A percentile compares a stretch with the other conserved stretches of the same genome.
Evolutionary conservation across 1,284 basidiomycete genomes (phyloP).

Genomic region (Fistulinella cinereoalba): DNA sequence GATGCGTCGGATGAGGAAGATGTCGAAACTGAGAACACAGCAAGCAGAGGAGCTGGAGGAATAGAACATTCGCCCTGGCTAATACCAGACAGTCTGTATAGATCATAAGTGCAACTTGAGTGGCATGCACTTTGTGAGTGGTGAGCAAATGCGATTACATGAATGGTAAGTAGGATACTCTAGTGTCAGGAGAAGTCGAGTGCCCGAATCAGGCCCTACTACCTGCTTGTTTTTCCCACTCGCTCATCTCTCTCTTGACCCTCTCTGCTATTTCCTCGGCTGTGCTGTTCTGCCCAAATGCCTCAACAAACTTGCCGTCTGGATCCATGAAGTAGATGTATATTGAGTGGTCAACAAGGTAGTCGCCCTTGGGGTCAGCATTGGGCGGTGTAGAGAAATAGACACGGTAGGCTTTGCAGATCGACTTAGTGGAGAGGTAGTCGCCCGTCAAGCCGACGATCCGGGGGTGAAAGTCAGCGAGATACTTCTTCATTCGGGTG

Average conservation of each 20-base stretch:
- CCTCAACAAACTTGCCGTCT: conserved; percentile 91
- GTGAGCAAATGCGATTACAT: conserved; percentile 16
- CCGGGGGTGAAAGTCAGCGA: conserved; percentile 86
- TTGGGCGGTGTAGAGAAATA: conserved; percentile 98
- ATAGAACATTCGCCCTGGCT: conserved; percentile 24
- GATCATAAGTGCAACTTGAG: background rate
- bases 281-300: conserved; percentile 85
- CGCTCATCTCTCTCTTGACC: conserved; percentile 55
- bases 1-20: conserved; percentile 79
- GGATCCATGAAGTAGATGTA: conserved; percentile 99
- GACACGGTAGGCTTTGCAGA: conserved; percentile 94
- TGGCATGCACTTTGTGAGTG: too few relatives aligned
- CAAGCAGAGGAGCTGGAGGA: conserved; percentile 51
- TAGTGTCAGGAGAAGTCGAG: background rate
- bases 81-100: conserved; percentile 14
- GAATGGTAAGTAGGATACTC: conserved; percentile 6
- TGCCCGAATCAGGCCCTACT: conserved; percentile 27
- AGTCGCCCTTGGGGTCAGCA: conserved; percentile 85
- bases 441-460: conserved; percentile 87
- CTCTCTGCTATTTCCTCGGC: conserved; percentile 68
- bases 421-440: conserved; percentile 82
- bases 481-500: conserved; percentile 55
- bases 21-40: conserved; percentile 69
- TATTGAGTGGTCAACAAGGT: conserved; percentile 95
- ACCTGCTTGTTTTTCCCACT: conserved; percentile 50